Evolutionary conservation across 371 early-diverging fungal species (phyloP).

Genomic region (Parasitella parasitica): DNA sequence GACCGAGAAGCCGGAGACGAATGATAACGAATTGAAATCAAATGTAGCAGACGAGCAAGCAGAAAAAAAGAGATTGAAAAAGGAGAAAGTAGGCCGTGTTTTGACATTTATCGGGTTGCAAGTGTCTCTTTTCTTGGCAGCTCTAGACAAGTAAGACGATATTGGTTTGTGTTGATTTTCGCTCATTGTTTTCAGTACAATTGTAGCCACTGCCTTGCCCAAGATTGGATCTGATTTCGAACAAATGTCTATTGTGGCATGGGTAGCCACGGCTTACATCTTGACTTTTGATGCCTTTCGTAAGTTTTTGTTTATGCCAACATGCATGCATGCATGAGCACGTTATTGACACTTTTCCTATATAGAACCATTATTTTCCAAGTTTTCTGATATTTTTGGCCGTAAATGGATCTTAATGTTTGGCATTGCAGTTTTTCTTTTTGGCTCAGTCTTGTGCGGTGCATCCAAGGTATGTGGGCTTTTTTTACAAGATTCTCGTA

Average conservation of each 20-base stretch:
- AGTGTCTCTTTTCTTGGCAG: constrained; percentile 72
- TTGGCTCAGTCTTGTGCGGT: constrained; percentile 65
- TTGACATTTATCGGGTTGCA: constrained; percentile 53
- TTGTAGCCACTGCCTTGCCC: constrained; percentile 74
- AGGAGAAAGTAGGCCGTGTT: constrained; percentile 2
- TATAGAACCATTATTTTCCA: constrained; percentile 56
- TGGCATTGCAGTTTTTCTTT: constrained; percentile 58
- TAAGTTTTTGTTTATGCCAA: constrained; percentile 1
- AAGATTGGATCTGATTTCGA: constrained; percentile 71
- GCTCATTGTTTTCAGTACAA: constrained; percentile 35
- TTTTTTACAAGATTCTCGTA: too few relatives aligned
- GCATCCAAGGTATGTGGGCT: constrained; percentile 41
- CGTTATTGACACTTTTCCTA: neutral
- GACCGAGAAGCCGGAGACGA: neutral
- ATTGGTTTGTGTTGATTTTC: neutral
- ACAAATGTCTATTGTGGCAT: constrained; percentile 54
- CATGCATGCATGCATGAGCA: neutral
- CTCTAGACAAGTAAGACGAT: constrained; percentile 61
- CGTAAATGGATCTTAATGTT: constrained; percentile 60
- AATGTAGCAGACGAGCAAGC: neutral
- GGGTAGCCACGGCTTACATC: constrained; percentile 69
- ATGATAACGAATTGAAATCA: neutral
- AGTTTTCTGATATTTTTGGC: constrained; percentile 75
- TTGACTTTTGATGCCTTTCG: constrained; percentile 41
- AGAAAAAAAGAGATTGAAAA: neutral